Conservation (phyloP, 2,329 filamentous ascomycete species). For the Curvularia spicifera region DNA sequence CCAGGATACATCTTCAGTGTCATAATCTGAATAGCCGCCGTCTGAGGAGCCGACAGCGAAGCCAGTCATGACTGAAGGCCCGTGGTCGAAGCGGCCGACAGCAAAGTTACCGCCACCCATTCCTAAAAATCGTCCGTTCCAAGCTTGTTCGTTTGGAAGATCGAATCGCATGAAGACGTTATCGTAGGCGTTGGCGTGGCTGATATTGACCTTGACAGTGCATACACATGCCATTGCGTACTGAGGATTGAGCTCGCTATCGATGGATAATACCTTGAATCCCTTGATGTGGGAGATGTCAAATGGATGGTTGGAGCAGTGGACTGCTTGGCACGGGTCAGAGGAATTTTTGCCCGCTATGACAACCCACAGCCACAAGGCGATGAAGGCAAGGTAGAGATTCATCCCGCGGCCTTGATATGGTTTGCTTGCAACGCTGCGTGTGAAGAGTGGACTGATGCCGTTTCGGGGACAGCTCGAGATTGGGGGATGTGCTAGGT, state of each 20-base stretch:
- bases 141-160: conserved; percentile 36
- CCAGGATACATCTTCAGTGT: conserved; percentile 28
- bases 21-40: conserved; percentile 32
- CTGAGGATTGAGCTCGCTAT: not conserved
- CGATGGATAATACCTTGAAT: not conserved
- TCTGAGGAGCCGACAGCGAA: conserved; percentile 46
- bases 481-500: not conserved
- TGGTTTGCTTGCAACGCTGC: not conserved
- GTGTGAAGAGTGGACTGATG: not conserved
- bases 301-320: not conserved
- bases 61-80: conserved; percentile 24
- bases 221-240: conserved; percentile 20
- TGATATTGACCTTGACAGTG: conserved; percentile 29
- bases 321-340: not conserved
- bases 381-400: not conserved
- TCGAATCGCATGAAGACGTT: conserved; percentile 35
- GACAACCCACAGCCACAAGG: not conserved
- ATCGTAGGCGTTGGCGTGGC: conserved; percentile 27
- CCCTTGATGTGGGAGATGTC: not conserved
- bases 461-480: not conserved
- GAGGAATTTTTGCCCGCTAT: not conserved
- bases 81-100: conserved; percentile 1
- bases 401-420: too few species aligned
- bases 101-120: conserved; percentile 41
- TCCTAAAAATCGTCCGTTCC: conserved; percentile 45